Conservation (phyloP, 192 early-diverging fungal species). For the Diversispora eburnea region DNA sequence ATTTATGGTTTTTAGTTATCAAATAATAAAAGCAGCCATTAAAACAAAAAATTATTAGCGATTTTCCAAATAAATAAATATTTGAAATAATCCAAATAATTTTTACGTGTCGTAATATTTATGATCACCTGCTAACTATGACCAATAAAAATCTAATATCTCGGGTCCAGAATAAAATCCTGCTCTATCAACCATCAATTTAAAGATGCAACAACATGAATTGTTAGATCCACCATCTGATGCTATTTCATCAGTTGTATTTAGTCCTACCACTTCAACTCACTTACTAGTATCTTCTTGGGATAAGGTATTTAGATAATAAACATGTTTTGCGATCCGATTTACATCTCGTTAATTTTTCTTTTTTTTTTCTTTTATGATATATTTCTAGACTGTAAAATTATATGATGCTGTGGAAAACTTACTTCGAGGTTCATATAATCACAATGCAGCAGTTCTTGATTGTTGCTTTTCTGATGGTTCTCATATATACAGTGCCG, state of each 20-base stretch:
- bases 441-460: constrained; percentile 71
- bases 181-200: not conserved
- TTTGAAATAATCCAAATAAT: too few relatives aligned
- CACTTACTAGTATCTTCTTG: constrained; percentile 82
- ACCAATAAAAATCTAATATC: not conserved
- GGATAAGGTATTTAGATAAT: constrained; percentile 68
- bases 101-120: too few relatives aligned
- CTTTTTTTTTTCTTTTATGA: not conserved
- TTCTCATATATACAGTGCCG: constrained; percentile 64
- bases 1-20: too few relatives aligned
- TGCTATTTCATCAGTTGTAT: constrained; percentile 75
- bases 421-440: constrained; percentile 50
- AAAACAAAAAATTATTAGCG: too few relatives aligned
- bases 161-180: too few relatives aligned
- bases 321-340: constrained; percentile 2
- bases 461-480: constrained; percentile 69
- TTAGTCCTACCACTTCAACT: constrained; percentile 61
- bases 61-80: too few relatives aligned
- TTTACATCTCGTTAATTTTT: not conserved
- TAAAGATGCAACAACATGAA: constrained; percentile 52
- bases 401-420: constrained; percentile 78
- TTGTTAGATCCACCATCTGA: constrained; percentile 79
- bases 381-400: constrained; percentile 59
- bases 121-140: too few relatives aligned
- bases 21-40: too few relatives aligned